phyloP scores from a whole-genome alignment of 306 rosid species.

The Hippophae tibetana region DNA sequence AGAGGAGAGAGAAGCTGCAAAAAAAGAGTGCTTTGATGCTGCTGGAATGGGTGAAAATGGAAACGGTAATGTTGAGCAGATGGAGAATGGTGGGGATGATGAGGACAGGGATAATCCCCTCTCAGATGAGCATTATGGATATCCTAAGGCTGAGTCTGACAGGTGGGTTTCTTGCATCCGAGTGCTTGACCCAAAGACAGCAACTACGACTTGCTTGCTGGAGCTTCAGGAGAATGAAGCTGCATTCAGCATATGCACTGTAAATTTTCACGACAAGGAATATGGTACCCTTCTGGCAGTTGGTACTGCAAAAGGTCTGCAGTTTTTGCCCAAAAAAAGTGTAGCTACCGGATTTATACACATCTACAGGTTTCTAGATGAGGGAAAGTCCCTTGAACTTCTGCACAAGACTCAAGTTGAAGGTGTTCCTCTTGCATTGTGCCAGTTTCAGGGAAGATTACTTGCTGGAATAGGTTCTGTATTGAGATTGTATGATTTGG shows the following conservation, averaged over 20 bases:
- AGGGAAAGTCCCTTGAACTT: constrained; percentile 86
- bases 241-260: constrained; percentile 88
- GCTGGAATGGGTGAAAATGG: constrained; percentile 70
- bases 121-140: constrained; percentile 89
- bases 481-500: constrained; percentile 87
- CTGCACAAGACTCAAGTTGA: constrained; percentile 93
- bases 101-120: constrained; percentile 74
- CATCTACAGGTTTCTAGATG: constrained; percentile 83
- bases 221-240: constrained; percentile 97
- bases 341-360: constrained; percentile 71
- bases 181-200: constrained; percentile 85
- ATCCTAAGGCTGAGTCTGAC: constrained; percentile 84
- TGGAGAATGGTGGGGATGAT: constrained; percentile 92
- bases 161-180: constrained; percentile 97
- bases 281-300: constrained; percentile 90
- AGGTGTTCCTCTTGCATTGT: constrained; percentile 86
- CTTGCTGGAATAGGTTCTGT: constrained; percentile 91
- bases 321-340: constrained; percentile 69
- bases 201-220: constrained; percentile 76
- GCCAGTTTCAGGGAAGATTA: constrained; percentile 94
- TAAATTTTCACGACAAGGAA: constrained; percentile 91
- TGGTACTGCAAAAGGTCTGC: constrained; percentile 94
- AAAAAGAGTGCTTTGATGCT: constrained; percentile 78
- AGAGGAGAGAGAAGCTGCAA: constrained; percentile 92
- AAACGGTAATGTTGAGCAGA: constrained; percentile 63